phyloP scores from a whole-genome alignment of 73 alveolate genomes.

The Effrenium voratum region DNA sequence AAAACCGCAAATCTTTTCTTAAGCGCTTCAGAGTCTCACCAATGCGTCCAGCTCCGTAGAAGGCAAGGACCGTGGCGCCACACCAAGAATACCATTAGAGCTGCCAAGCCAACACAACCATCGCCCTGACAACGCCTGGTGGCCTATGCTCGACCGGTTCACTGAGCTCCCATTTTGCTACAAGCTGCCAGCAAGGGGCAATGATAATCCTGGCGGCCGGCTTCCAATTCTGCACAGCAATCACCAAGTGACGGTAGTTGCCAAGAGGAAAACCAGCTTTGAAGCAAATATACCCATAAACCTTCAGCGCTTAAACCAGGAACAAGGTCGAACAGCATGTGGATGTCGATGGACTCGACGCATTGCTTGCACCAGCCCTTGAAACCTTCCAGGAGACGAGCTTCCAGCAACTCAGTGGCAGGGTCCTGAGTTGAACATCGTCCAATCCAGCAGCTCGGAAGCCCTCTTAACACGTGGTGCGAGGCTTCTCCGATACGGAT shows the following conservation, averaged over 20 bases:
- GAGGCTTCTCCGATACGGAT: neutral
- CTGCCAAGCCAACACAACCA: neutral
- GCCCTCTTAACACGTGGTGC: neutral
- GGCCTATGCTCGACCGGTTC: neutral
- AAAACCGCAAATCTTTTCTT: neutral
- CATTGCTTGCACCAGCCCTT: neutral
- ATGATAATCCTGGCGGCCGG: neutral
- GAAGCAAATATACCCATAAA: neutral
- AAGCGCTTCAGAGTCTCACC: neutral
- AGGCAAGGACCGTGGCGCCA: neutral
- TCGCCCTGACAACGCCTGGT: neutral
- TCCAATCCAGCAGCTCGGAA: neutral
- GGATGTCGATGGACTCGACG: neutral
- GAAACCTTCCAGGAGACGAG: neutral
- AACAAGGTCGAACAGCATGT: neutral
- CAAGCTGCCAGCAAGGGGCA: neutral
- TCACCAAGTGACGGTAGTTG: neutral
- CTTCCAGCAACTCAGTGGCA: neutral
- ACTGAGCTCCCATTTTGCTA: neutral
- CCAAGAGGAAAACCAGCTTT: neutral
- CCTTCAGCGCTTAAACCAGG: neutral
- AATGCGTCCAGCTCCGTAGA: neutral
- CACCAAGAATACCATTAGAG: neutral
- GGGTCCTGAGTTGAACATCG: neutral
- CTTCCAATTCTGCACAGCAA: neutral